A percentile compares a stretch with the other conserved stretches of the same genome.
Conservation (phyloP, 164 flowering plant species). For the Amborella trichopoda region DNA sequence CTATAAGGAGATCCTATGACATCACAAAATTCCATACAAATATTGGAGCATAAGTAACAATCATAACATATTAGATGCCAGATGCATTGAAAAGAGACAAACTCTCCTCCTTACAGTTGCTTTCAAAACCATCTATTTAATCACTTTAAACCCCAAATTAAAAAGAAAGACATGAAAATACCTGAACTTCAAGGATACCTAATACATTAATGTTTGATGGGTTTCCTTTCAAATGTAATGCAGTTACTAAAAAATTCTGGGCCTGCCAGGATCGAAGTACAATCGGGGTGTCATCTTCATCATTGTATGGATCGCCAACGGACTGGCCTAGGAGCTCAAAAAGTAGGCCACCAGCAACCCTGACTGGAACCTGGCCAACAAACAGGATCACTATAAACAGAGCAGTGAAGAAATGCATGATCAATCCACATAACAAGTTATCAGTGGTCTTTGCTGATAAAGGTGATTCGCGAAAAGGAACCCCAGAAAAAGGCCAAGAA, state of each 20-base stretch:
- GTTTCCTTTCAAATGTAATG: slow-evolving; percentile 66
- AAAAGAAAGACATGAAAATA: too few relatives aligned
- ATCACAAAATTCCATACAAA: too few relatives aligned
- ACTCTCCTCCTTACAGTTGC: too few relatives aligned
- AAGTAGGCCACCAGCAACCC: slow-evolving; percentile 82
- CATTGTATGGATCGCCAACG: slow-evolving; percentile 69
- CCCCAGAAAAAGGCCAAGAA: neutral
- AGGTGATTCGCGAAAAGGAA: too few relatives aligned
- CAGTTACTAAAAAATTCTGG: slow-evolving; percentile 72
- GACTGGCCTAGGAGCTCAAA: slow-evolving; percentile 96
- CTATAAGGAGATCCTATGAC: slow-evolving; percentile 65
- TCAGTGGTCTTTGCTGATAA: too few relatives aligned
- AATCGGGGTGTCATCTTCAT: slow-evolving; percentile 81
- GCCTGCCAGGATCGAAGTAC: slow-evolving; percentile 95
- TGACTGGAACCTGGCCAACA: slow-evolving; percentile 68
- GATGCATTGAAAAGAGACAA: too few relatives aligned
- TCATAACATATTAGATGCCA: too few relatives aligned
- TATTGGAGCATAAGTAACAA: too few relatives aligned
- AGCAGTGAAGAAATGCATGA: too few relatives aligned
- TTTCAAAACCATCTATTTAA: too few relatives aligned
- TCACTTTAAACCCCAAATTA: too few relatives aligned
- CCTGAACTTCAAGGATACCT: slow-evolving; percentile 95
- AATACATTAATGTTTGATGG: slow-evolving; percentile 54
- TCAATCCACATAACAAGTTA: slow-evolving; percentile 1
- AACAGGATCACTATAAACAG: too few relatives aligned